Evolutionary conservation across 2,329 filamentous ascomycete species (phyloP).

Genomic region (Peltaster fructicola): DNA sequence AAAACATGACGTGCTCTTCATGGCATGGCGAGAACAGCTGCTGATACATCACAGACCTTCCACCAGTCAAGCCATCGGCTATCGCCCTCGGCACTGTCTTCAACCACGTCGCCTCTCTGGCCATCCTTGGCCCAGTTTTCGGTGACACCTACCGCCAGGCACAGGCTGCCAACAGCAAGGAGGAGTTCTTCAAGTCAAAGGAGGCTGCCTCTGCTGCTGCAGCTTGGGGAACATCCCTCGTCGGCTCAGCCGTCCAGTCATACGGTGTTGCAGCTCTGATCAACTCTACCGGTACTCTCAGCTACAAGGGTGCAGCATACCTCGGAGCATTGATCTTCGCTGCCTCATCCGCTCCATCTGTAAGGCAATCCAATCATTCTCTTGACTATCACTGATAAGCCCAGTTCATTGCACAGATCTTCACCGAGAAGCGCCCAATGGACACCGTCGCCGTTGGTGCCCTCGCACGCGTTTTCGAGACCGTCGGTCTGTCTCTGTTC

Average conservation of each 20-base stretch:
- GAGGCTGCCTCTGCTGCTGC: conserved; percentile 76
- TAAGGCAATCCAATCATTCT: conserved; percentile 31
- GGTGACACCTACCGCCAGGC: conserved; percentile 89
- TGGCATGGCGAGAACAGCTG: conserved; percentile 2
- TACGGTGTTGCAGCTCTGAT: conserved; percentile 28
- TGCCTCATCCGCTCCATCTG: conserved; percentile 70
- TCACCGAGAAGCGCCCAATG: conserved; percentile 79
- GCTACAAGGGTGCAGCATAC: conserved; percentile 94
- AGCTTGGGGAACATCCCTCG: conserved; percentile 76
- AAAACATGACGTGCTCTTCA: conserved; percentile 1
- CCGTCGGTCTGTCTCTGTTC: conserved; percentile 77
- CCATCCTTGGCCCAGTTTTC: conserved; percentile 75
- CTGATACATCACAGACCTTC: conserved; percentile 36
- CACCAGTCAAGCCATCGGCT: conserved; percentile 89
- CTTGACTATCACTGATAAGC: conserved; percentile 9
- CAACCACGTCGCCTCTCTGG: conserved; percentile 82
- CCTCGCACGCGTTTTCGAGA: conserved; percentile 76
- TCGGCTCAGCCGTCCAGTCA: conserved; percentile 57
- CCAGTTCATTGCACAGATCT: conserved; percentile 69
- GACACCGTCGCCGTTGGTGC: conserved; percentile 79
- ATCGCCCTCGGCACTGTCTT: conserved; percentile 92
- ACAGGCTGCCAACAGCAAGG: conserved; percentile 79
- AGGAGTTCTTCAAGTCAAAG: conserved; percentile 89
- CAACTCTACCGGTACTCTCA: conserved; percentile 87
- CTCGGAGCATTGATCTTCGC: conserved; percentile 82